phyloP scores from a whole-genome alignment of 2,329 filamentous ascomycete genomes.

The Capronia coronata region DNA sequence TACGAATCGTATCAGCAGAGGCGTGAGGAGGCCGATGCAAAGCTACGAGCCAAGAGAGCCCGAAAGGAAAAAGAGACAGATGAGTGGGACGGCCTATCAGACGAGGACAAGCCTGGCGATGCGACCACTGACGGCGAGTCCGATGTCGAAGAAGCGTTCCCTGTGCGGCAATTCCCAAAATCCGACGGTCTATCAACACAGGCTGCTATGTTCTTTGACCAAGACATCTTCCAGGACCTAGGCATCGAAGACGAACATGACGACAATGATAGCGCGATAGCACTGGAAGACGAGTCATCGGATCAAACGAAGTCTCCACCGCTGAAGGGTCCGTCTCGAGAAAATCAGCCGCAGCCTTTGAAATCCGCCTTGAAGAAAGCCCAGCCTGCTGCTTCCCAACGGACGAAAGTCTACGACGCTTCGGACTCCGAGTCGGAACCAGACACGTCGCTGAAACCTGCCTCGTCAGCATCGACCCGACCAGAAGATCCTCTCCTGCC shows the following conservation, averaged over 20 bases:
- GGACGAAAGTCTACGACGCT: neutral
- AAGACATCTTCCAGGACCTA: conserved; percentile 87
- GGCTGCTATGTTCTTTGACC: conserved; percentile 83
- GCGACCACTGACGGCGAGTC: conserved; percentile 31
- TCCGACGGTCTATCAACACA: conserved; percentile 65
- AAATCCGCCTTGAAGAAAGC: conserved; percentile 30
- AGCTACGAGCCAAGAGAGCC: conserved; percentile 83
- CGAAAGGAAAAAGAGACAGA: conserved; percentile 74
- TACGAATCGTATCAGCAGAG: conserved; percentile 80
- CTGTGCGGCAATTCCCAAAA: conserved; percentile 24
- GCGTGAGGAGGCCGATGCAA: conserved; percentile 73
- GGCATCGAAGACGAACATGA: conserved; percentile 54
- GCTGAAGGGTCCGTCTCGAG: conserved; percentile 23
- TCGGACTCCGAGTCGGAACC: conserved; percentile 35
- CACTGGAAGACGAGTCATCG: conserved; percentile 32
- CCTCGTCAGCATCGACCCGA: conserved; percentile 3
- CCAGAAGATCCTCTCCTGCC: conserved; percentile 36
- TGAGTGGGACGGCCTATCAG: conserved; percentile 86
- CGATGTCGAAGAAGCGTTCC: conserved; percentile 35
- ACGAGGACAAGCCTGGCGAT: conserved; percentile 56
- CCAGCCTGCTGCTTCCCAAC: neutral
- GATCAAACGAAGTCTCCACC: conserved; percentile 10
- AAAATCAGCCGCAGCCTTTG: conserved; percentile 25
- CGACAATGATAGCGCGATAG: conserved; percentile 40
- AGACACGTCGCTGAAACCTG: conserved; percentile 26